Percentiles rank a stretch among this genome's conserved stretches.
These are phyloP conservation scores for Fusarium incarnatum DNA, from an alignment of 2,329 filamentous ascomycete genomes.

Conservation along the genomic window DNA sequence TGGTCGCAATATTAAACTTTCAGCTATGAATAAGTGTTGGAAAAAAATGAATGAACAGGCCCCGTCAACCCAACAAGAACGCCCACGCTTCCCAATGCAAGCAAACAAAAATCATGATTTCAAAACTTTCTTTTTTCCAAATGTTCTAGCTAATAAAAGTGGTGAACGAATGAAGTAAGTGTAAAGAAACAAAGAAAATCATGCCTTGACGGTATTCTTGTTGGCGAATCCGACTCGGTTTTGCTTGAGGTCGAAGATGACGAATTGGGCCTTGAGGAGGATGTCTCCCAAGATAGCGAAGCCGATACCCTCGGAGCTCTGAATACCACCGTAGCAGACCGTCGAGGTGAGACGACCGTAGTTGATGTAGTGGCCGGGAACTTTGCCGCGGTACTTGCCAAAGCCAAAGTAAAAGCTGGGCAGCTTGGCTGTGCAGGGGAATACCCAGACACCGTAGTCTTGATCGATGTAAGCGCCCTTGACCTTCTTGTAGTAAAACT, in stretches of 20 bases:
- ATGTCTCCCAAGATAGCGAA: constrained; percentile 57
- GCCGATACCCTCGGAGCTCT: constrained; percentile 52
- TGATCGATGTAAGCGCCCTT: constrained; percentile 59
- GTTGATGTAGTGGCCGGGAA: constrained; percentile 55
- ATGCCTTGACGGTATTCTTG: constrained; percentile 45
- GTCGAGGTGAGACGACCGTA: constrained; percentile 48
- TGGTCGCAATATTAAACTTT: constrained; percentile 27
- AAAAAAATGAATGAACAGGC: constrained; percentile 10
- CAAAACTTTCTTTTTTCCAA: background rate
- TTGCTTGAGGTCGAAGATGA: constrained; percentile 55
- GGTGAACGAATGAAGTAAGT: background rate
- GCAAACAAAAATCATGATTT: constrained; percentile 8
- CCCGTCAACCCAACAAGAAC: constrained; percentile 19
- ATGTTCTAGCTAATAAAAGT: background rate
- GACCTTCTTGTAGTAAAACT: constrained; percentile 70
- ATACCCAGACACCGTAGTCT: constrained; percentile 65
- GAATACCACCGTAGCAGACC: constrained; percentile 54
- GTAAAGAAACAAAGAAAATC: background rate
- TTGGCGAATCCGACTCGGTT: constrained; percentile 55
- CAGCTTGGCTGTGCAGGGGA: constrained; percentile 66
- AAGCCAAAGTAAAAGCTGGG: constrained; percentile 56
- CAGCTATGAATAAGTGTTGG: constrained; percentile 8
- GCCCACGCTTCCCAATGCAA: constrained; percentile 40
- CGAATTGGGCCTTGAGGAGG: constrained; percentile 58
- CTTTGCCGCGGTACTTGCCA: constrained; percentile 49